Percentiles rank a stretch among this genome's conserved stretches.
Evolutionary conservation across 805 yeast species (phyloP).

Genomic region (Candida sithepensis): DNA sequence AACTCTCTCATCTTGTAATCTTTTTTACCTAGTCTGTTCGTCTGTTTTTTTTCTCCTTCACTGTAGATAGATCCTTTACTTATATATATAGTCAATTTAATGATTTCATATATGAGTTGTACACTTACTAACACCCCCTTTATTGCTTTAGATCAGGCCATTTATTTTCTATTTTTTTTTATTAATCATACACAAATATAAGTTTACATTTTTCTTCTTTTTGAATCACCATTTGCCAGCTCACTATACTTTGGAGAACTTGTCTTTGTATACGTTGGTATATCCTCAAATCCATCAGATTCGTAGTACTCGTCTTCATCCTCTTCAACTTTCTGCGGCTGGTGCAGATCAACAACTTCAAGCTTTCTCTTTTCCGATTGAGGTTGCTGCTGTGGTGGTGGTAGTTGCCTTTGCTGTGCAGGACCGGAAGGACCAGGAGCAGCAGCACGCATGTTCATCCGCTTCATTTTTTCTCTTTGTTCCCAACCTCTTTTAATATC

Average conservation of each 20-base stretch:
- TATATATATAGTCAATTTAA: slow-evolving; percentile 12
- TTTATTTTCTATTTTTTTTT: background rate
- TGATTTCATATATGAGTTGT: background rate
- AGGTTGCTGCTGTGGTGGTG: slow-evolving; percentile 9
- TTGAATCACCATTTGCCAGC: slow-evolving; percentile 12
- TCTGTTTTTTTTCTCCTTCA: background rate
- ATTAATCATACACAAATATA: background rate
- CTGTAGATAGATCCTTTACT: background rate
- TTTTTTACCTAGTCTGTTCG: no score
- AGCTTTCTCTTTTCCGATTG: background rate
- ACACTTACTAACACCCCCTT: background rate
- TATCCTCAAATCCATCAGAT: slow-evolving; percentile 35
- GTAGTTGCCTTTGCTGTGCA: slow-evolving; percentile 16
- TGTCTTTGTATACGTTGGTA: slow-evolving; percentile 26
- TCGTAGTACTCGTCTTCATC: slow-evolving; percentile 31
- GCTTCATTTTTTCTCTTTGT: slow-evolving; percentile 41
- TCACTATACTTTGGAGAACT: slow-evolving; percentile 30
- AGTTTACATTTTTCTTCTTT: slow-evolving; percentile 12
- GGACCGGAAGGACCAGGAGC: no score
- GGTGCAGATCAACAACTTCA: background rate
- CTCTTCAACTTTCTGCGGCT: slow-evolving; percentile 4
- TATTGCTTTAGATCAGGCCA: no score
- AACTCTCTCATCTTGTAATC: no score
- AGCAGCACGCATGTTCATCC: slow-evolving; percentile 9
- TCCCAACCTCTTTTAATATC: slow-evolving; percentile 62